Conservation (phyloP, 73 alveolate species). For the Symbiodinium natans region DNA sequence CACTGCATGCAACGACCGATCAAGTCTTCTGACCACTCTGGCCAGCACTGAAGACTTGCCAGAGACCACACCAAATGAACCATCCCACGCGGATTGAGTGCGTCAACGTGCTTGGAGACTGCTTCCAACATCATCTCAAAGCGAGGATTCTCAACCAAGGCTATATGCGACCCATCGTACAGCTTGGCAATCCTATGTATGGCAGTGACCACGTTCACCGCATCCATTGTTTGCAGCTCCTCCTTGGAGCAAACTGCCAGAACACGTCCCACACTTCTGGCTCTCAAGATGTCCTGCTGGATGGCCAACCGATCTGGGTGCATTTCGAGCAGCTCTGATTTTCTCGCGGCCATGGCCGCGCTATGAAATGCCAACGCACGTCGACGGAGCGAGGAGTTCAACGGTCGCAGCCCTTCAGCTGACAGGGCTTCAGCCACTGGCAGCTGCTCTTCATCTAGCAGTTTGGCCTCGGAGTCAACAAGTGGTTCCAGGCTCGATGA, state of each 20-base stretch:
- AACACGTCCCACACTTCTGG: slow-evolving; percentile 62
- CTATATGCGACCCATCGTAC: slow-evolving; percentile 22
- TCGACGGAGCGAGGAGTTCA: not conserved
- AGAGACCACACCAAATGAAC: slow-evolving; percentile 63
- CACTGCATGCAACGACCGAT: not conserved
- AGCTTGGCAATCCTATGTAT: slow-evolving; percentile 63
- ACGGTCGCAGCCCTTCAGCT: not conserved
- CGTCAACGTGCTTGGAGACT: not conserved
- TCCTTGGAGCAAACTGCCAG: slow-evolving; percentile 46
- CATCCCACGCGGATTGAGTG: slow-evolving; percentile 55
- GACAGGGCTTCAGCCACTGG: not conserved
- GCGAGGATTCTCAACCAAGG: slow-evolving; percentile 26
- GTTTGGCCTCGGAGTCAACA: not conserved
- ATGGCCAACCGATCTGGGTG: slow-evolving; percentile 49
- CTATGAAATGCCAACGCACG: slow-evolving; percentile 3
- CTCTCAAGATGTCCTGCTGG: slow-evolving; percentile 63
- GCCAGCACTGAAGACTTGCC: slow-evolving; percentile 48
- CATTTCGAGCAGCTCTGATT: slow-evolving; percentile 27
- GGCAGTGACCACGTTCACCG: slow-evolving; percentile 64
- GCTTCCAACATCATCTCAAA: not conserved
- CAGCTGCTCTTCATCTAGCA: not conserved
- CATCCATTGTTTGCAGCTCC: slow-evolving; percentile 58
- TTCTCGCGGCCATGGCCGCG: not conserved
- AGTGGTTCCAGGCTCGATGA: no score
- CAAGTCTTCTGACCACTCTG: slow-evolving; percentile 19